Conservation (phyloP, 106 monocot genomes). For the Iris macrosiphon region DNA sequence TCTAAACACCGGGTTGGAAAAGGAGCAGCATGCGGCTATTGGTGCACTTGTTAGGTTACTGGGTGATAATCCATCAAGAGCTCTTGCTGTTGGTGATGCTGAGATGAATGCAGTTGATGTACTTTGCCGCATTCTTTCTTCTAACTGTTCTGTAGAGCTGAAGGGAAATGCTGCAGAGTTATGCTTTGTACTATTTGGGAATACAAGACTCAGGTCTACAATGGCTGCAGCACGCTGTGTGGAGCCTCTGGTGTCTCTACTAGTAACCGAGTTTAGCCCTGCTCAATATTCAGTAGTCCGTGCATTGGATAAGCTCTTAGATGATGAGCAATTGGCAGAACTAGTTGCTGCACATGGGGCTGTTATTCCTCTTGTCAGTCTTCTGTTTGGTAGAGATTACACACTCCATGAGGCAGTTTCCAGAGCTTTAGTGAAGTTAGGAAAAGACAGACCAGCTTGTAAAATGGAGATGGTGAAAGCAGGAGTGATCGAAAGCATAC, state of each 20-base stretch:
- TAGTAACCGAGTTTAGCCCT: constrained; percentile 50
- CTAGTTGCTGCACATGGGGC: constrained; percentile 82
- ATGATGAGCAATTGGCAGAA: constrained; percentile 92
- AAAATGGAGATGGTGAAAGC: constrained; percentile 96
- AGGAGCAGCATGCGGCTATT: constrained; percentile 96
- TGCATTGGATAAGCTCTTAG: constrained; percentile 83
- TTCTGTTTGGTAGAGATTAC: constrained; percentile 67
- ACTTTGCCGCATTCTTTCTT: constrained; percentile 88
- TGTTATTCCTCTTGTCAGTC: constrained; percentile 77
- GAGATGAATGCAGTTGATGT: constrained; percentile 96
- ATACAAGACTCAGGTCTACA: constrained; percentile 74
- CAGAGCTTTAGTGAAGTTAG: constrained; percentile 81
- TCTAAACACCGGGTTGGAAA: constrained; percentile 74
- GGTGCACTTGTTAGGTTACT: constrained; percentile 82
- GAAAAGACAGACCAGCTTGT: constrained; percentile 84
- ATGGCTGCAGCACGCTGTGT: constrained; percentile 89
- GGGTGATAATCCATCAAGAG: constrained; percentile 71
- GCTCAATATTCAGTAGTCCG: constrained; percentile 84
- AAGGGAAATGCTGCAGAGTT: constrained; percentile 96
- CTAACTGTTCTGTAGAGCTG: constrained; percentile 74
- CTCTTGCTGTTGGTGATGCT: constrained; percentile 68
- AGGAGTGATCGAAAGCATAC: constrained; percentile 81
- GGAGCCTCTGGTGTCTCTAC: constrained; percentile 75
- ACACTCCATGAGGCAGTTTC: constrained; percentile 70
- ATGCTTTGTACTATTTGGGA: constrained; percentile 84